Base-by-base conservation (phyloP, 768 basidiomycete genomes). In the Termitomyces sp. region DNA sequence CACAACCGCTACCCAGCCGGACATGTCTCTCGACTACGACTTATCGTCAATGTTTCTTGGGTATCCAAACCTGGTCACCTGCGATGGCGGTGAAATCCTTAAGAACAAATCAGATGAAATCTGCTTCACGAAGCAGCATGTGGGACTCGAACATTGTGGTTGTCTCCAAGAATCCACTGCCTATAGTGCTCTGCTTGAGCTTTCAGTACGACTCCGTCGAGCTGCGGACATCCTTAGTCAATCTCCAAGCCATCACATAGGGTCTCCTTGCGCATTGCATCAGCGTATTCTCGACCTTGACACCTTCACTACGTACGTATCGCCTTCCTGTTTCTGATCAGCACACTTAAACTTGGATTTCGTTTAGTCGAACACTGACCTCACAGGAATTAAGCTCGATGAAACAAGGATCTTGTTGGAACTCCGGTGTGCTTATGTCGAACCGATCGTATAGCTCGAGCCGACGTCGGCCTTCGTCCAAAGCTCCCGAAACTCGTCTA, bases 151-250 rank as follows among this genome's bases (percentile, higher is more conserved):
- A 16, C 79, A 83, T 53, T 87, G 86, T 60, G 81, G 78, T 5
- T 88, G 86, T 64, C 72, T 87, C 28, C 73, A 77, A 54, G 85
- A 87, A 58, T 63, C 75, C 9, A 63, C 73, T 20, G 79, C 72
- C 63, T 87, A 88, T 64, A 80, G 72, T 55, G 78, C 77, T n/a
- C 73, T 85, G 22, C 76, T 87, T 12, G 85, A 88, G 63, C 72
- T 88, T n/a, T 87, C 85, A 2, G 70, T 86, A 32, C 76, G 83
- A 52, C 76, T 88, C 22, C 77, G 85, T 24, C 83, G 78, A 63
- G 84, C 83, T 12, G 78, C 81, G 12, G 76, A 83, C 53, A 71
- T 80, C 40, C 77, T 88, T 42, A 72, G 76, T 12, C 80, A 74
- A 42, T 80, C 80, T 16, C 64, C 78, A 13, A 71, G 64, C 52